Percentiles rank a stretch among this genome's conserved stretches.
These are phyloP conservation scores for Didymella glomerata DNA, from an alignment of 2,329 filamentous ascomycete genomes.

Conservation along the genomic window DNA sequence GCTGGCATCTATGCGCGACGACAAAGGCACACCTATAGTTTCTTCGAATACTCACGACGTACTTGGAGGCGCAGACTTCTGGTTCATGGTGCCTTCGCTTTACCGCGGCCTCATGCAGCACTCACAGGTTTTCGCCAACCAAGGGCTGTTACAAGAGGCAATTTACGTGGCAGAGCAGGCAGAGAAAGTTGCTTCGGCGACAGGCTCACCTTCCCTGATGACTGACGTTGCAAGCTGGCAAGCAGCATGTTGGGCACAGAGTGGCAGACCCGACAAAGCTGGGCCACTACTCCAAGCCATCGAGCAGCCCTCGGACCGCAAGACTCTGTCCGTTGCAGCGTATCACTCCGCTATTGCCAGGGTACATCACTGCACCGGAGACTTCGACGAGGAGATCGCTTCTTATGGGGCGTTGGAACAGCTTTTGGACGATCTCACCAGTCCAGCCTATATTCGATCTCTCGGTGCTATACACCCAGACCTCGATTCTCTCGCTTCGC, in stretches of 20 bases:
- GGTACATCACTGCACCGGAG: constrained; percentile 58
- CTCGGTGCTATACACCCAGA: constrained; percentile 36
- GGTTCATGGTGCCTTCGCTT: constrained; percentile 78
- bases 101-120: constrained; percentile 76
- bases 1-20: constrained; percentile 41
- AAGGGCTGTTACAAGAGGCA: constrained; percentile 88
- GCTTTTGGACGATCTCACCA: constrained; percentile 54
- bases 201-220: constrained; percentile 66
- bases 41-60: constrained; percentile 56
- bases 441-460: constrained; percentile 42
- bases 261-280: constrained; percentile 60
- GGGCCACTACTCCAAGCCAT: constrained; percentile 64
- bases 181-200: constrained; percentile 75
- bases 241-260: constrained; percentile 60
- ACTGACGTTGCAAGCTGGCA: constrained; percentile 56
- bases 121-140: constrained; percentile 79
- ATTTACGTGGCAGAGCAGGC: constrained; percentile 88
- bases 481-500: constrained; percentile 52
- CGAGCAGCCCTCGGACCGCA: constrained; percentile 48
- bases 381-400: constrained; percentile 58
- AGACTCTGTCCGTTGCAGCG: constrained; percentile 61
- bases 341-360: constrained; percentile 60
- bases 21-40: constrained; percentile 42
- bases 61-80: constrained; percentile 73
- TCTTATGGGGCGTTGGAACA: constrained; percentile 60